Evolutionary conservation across 257 asterid species (phyloP).

Genomic region (Misopates orontium): DNA sequence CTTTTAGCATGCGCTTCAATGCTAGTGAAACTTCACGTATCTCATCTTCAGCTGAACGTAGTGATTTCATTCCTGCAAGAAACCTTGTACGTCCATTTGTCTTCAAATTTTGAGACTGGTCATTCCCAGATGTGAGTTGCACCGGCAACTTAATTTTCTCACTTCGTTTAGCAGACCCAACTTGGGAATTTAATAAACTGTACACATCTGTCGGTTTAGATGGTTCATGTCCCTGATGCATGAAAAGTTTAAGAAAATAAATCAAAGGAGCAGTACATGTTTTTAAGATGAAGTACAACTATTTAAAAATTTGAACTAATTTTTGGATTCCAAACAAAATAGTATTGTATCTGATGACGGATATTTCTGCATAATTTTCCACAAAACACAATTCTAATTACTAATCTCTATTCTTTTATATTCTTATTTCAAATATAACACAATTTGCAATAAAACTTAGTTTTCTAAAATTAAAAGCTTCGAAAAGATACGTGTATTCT

Average conservation of each 20-base stretch:
- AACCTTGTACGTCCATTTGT: slow-evolving; percentile 27
- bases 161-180: slow-evolving; percentile 28
- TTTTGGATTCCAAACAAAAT: not conserved
- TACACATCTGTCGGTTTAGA: slow-evolving; percentile 53
- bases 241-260: slow-evolving; percentile 22
- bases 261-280: not conserved
- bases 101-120: slow-evolving; percentile 37
- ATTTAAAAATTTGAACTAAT: no score
- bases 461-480: slow-evolving; percentile 4
- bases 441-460: not conserved
- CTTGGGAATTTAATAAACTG: slow-evolving; percentile 41
- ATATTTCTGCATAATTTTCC: slow-evolving; percentile 8
- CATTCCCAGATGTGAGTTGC: slow-evolving; percentile 37
- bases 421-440: not conserved
- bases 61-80: slow-evolving; percentile 34
- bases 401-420: not conserved
- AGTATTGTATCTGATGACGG: not conserved
- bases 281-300: not conserved
- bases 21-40: slow-evolving; percentile 48
- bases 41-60: slow-evolving; percentile 42
- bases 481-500: slow-evolving; percentile 7
- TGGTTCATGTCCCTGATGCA: slow-evolving; percentile 64
- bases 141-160: slow-evolving; percentile 27
- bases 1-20: slow-evolving; percentile 60
- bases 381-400: not conserved